Conservation (phyloP, 305 asterid species). For the Fraxinus angustifolia region DNA sequence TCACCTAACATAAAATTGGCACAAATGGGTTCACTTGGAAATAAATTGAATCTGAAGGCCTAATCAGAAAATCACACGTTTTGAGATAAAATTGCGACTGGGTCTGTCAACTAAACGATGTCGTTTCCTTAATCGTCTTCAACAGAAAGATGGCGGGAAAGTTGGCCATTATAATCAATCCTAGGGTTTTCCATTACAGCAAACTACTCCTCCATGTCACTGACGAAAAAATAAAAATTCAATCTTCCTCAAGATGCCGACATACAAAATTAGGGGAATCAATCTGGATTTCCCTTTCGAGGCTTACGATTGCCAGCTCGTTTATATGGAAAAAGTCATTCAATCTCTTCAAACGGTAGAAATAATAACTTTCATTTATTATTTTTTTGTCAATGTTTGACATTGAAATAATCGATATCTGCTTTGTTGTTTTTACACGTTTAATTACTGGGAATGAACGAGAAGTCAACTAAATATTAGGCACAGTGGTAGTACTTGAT, state of each 20-base stretch:
- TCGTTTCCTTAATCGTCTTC: background rate
- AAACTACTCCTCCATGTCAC: background rate
- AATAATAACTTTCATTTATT: background rate
- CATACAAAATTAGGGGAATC: conserved; percentile 76
- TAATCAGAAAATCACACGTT: background rate
- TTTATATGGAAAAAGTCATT: conserved; percentile 95
- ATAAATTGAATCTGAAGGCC: background rate
- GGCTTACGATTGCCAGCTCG: conserved; percentile 93
- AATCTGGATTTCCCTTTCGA: conserved; percentile 91
- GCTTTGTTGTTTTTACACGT: background rate
- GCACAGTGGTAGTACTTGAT: background rate
- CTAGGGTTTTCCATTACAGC: conserved; percentile 21
- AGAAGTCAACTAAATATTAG: background rate
- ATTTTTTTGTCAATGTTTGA: background rate
- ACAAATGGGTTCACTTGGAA: background rate
- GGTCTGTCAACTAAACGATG: background rate
- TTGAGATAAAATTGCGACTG: background rate
- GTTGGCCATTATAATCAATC: background rate
- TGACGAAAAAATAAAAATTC: background rate
- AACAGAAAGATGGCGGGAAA: conserved; percentile 33
- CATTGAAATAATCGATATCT: background rate
- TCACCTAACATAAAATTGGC: background rate
- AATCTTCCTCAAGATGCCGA: conserved; percentile 55
- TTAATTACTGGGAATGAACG: background rate
- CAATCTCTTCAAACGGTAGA: conserved; percentile 78